Conservation (phyloP, 352 stramenopile genomes). For the Pythium aphanidermatum region DNA sequence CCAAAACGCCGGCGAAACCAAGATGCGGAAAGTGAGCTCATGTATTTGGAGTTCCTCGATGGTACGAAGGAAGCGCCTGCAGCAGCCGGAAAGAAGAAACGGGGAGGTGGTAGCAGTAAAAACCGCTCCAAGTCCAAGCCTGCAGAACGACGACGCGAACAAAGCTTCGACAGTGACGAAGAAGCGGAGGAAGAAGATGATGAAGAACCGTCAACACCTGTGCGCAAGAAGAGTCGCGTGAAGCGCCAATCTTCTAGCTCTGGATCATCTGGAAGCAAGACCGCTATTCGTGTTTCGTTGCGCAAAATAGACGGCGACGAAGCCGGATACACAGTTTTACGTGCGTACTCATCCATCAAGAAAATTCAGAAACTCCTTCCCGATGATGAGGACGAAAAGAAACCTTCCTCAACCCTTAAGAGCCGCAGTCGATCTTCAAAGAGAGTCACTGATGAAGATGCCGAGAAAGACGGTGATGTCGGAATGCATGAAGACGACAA, state of each 20-base stretch:
- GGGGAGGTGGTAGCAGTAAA: constrained; percentile 23
- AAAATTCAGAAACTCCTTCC: constrained; percentile 16
- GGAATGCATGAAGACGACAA: constrained; percentile 20
- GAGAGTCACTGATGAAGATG: constrained; percentile 18
- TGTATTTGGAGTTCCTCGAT: constrained; percentile 85
- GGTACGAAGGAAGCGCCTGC: constrained; percentile 40
- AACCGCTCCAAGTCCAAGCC: constrained; percentile 37
- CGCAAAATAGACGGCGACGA: constrained; percentile 9
- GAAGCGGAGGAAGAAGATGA: constrained; percentile 24
- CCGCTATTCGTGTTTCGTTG: constrained; percentile 22
- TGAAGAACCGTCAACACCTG: constrained; percentile 12
- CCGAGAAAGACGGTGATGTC: constrained; percentile 14
- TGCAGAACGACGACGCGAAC: constrained; percentile 8
- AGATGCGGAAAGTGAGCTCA: constrained; percentile 74
- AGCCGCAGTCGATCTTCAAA: constrained; percentile 15
- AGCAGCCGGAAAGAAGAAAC: constrained; percentile 20
- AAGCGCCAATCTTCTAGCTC: neutral
- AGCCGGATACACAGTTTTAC: constrained; percentile 18
- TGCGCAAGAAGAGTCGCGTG: constrained; percentile 18
- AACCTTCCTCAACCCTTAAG: constrained; percentile 1
- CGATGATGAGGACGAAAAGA: constrained; percentile 8
- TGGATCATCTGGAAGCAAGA: constrained; percentile 6
- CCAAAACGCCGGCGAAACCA: constrained; percentile 81
- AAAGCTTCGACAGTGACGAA: constrained; percentile 14
- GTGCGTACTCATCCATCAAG: constrained; percentile 21